Conservation (phyloP, 1,139 yeast species). For the Kodamaea sp. region DNA sequence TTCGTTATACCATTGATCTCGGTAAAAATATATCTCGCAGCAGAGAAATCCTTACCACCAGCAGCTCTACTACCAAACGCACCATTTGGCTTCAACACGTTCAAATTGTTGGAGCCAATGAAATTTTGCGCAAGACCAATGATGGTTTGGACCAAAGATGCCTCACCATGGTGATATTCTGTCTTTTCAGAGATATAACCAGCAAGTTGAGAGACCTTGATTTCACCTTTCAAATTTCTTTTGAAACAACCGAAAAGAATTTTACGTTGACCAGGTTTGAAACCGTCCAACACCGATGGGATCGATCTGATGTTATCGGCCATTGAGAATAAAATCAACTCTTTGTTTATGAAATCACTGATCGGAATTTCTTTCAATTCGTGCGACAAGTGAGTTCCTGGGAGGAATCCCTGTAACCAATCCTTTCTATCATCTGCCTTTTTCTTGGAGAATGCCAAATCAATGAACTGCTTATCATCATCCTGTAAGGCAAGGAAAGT, state of each 20-base stretch:
- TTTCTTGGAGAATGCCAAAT: conserved; percentile 91
- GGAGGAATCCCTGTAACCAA: conserved; percentile 87
- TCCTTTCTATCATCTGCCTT: conserved; percentile 98
- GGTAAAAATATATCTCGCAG: conserved; percentile 95
- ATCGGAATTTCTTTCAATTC: conserved; percentile 77
- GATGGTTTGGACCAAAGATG: conserved; percentile 82
- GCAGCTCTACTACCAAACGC: conserved; percentile 95
- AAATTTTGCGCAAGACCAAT: conserved; percentile 94
- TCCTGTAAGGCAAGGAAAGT: conserved; percentile 80
- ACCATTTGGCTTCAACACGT: conserved; percentile 87
- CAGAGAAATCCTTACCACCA: conserved; percentile 99
- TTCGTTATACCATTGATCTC: conserved; percentile 77
- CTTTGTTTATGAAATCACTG: conserved; percentile 92
- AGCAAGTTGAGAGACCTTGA: conserved; percentile 88
- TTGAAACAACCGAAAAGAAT: conserved; percentile 87
- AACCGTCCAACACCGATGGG: conserved; percentile 92
- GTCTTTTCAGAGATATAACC: conserved; percentile 90
- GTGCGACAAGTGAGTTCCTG: conserved; percentile 95
- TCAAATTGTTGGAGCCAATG: conserved; percentile 89
- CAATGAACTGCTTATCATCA: conserved; percentile 80
- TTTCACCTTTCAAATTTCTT: conserved; percentile 72
- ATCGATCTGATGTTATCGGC: conserved; percentile 96
- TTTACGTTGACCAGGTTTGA: conserved; percentile 97
- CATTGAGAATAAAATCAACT: conserved; percentile 90
- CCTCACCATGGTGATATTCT: conserved; percentile 96